phyloP scores from a whole-genome alignment of 495 filamentous ascomycete species.

The Gamarada debralockiae region DNA sequence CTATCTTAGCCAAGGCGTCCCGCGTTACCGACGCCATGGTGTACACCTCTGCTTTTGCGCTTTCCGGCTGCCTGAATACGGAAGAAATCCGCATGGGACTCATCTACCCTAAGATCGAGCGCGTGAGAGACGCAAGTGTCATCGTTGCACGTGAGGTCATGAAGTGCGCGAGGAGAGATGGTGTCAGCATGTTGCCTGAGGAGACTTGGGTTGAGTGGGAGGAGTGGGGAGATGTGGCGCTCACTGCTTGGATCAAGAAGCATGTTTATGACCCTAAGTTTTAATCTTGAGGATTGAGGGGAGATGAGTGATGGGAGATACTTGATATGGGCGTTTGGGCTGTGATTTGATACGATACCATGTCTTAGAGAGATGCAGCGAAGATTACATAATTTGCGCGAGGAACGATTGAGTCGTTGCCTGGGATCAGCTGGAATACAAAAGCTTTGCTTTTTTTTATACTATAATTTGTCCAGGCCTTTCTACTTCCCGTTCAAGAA shows the following conservation, averaged over 20 bases:
- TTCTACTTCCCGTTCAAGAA: too few relatives aligned
- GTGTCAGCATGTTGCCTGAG: slow-evolving; percentile 54
- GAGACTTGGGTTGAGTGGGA: slow-evolving; percentile 80
- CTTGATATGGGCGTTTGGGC: not conserved
- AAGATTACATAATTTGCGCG: too few relatives aligned
- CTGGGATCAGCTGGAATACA: slow-evolving; percentile 9
- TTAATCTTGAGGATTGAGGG: not conserved
- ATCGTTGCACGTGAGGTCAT: slow-evolving; percentile 89
- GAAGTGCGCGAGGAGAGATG: slow-evolving; percentile 68
- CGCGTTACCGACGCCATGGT: slow-evolving; percentile 93
- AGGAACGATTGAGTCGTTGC: not conserved
- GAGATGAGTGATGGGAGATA: not conserved
- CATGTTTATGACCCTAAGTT: slow-evolving; percentile 72
- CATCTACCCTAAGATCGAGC: slow-evolving; percentile 90
- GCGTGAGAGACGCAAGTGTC: slow-evolving; percentile 87
- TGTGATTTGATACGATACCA: not conserved
- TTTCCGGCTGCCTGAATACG: slow-evolving; percentile 71
- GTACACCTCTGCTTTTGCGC: slow-evolving; percentile 82
- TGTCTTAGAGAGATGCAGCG: not conserved
- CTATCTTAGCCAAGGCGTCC: slow-evolving; percentile 86
- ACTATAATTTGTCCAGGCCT: too few relatives aligned
- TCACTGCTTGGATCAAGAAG: slow-evolving; percentile 75
- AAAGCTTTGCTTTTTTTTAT: not conserved
- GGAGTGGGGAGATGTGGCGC: slow-evolving; percentile 68
- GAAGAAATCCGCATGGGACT: slow-evolving; percentile 77